Base-by-base conservation (phyloP, 1,284 basidiomycete species). In the Coniophora puteana region DNA sequence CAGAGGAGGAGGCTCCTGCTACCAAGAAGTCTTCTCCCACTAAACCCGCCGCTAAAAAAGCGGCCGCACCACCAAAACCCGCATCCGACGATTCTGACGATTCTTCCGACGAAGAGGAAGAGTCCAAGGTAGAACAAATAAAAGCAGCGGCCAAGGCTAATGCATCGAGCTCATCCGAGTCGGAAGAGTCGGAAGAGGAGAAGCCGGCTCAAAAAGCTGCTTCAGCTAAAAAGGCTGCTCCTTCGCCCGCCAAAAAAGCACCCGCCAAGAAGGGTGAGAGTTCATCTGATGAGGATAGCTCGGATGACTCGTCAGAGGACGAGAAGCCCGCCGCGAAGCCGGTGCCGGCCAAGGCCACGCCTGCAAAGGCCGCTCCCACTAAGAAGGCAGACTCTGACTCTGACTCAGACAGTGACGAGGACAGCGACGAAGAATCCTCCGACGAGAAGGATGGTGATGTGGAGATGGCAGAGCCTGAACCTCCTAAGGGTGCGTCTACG, bases 381-480 rank as follows among this genome's bases (percentile, higher is more conserved):
- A n/a, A n/a, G n/a, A 20, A n/a, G 12, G 4, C 21, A 32, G 25
- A 42, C 37, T 50, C 47, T 45, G 47, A 52, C 28, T 49, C 51
- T 14, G 47, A 49, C 37, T 53, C 56, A 4, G 61, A 53, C 8
- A 43, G 55, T 17, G 59, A 63, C 7, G 61, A 66, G 29, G 54
- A 28, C 11, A 41, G 38, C 14, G 42, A 44, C 51, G 44, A 56
- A 53, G 48, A 69, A 27, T 53, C 53, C 4, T 61, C 65, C 32
- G 68, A 71, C 8, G 73, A 71, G 44, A 63, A 67, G 30, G 82
- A 84, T 45, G 57, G 55, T 40, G 59, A 68, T 60, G 75, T 74
- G 25, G 74, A 83, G 52, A 84, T 83, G 80, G 62, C 57, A 12
- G 69, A 72, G 37, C 60, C 67, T 27, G 48, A 71, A 28, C 60